Conservation (phyloP, 345 rosid genomes). For the Sapria himalayana region DNA sequence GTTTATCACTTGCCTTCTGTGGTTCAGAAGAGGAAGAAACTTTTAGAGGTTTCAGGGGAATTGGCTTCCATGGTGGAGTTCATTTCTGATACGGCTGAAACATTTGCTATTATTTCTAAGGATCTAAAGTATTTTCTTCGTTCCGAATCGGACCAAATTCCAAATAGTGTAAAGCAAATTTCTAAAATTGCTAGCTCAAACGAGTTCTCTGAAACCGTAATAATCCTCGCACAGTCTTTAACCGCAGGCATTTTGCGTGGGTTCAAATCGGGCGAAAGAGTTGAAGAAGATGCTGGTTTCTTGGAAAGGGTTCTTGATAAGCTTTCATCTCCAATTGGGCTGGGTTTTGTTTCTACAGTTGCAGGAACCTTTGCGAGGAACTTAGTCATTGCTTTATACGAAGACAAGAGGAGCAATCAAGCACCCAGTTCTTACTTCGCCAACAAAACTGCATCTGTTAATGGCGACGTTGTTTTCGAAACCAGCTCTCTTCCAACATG, state of each 20-base stretch:
- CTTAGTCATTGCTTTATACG: conserved; percentile 28
- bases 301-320: conserved; percentile 36
- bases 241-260: conserved; percentile 35
- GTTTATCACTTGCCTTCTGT: conserved; percentile 39
- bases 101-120: conserved; percentile 22
- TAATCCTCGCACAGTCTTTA: conserved; percentile 26
- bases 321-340: conserved; percentile 39
- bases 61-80: conserved; percentile 36
- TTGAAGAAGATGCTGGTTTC: conserved; percentile 15
- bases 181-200: conserved; percentile 32
- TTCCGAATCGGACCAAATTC: conserved; percentile 53
- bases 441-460: background rate
- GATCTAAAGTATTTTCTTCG: conserved; percentile 34
- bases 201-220: conserved; percentile 31
- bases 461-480: conserved; percentile 5
- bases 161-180: conserved; percentile 52
- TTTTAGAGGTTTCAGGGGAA: conserved; percentile 28
- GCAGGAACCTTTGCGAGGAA: conserved; percentile 73
- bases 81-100: conserved; percentile 36
- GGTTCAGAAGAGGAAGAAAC: conserved; percentile 23
- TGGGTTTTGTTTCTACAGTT: conserved; percentile 56
- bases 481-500: conserved; percentile 10
- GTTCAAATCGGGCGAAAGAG: conserved; percentile 10
- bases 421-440: conserved; percentile 4
- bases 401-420: conserved; percentile 4